phyloP scores from a whole-genome alignment of 805 yeast species.

The Candida odintsovae region DNA sequence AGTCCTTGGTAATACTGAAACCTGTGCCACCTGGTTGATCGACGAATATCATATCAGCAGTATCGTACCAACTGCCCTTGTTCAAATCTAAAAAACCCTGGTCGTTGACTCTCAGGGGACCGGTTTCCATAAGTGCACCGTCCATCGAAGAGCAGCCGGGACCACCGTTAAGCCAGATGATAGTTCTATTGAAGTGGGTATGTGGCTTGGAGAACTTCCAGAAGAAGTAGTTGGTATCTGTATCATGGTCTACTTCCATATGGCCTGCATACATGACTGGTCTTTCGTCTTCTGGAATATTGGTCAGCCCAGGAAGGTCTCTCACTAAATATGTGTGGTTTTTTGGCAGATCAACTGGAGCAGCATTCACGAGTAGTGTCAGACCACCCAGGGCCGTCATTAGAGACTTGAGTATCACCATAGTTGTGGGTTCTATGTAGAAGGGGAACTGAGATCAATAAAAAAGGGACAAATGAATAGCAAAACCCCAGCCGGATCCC shows the following conservation, averaged over 20 bases:
- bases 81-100: constrained; percentile 46
- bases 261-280: constrained; percentile 44
- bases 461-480: not conserved
- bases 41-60: constrained; percentile 73
- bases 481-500: not conserved
- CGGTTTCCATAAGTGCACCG: constrained; percentile 89
- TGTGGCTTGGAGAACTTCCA: constrained; percentile 22
- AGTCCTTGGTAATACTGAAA: constrained; percentile 58
- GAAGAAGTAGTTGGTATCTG: constrained; percentile 22
- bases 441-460: not conserved
- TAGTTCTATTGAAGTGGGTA: constrained; percentile 33
- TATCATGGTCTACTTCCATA: constrained; percentile 15
- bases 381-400: not conserved
- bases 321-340: constrained; percentile 11
- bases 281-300: constrained; percentile 14
- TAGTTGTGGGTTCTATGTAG: not conserved
- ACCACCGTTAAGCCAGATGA: constrained; percentile 95
- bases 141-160: constrained; percentile 99
- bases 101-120: constrained; percentile 66
- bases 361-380: not conserved
- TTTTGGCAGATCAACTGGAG: constrained; percentile 16
- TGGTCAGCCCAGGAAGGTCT: constrained; percentile 17
- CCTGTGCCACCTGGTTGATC: constrained; percentile 98
- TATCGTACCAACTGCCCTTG: constrained; percentile 78
- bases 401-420: not conserved